phyloP scores from a whole-genome alignment of 495 filamentous ascomycete species.

The Niebla homalea region DNA sequence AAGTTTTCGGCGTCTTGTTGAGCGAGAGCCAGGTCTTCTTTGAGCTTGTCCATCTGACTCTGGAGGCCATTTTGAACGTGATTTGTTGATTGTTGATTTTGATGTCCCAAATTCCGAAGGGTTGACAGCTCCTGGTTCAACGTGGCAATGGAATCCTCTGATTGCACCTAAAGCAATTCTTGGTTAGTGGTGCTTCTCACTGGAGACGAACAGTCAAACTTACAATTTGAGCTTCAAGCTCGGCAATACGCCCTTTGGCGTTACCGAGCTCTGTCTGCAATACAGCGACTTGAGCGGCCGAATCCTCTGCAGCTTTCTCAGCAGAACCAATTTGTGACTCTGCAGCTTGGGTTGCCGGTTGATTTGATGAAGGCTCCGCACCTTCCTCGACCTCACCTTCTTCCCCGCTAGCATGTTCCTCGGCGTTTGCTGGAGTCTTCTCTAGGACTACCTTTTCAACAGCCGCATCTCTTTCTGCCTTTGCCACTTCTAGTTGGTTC shows the following conservation, averaged over 20 bases:
- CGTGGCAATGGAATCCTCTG: slow-evolving; percentile 17
- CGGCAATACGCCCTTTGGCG: slow-evolving; percentile 24
- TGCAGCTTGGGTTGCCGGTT: slow-evolving; percentile 27
- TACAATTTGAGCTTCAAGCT: slow-evolving; percentile 24
- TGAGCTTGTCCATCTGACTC: slow-evolving; percentile 25
- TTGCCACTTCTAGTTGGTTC: slow-evolving; percentile 32
- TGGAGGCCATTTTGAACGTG: slow-evolving; percentile 1
- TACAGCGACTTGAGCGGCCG: background rate
- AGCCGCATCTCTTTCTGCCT: slow-evolving; percentile 28
- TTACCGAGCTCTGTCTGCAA: slow-evolving; percentile 10
- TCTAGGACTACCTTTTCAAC: slow-evolving; percentile 23
- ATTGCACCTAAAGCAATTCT: slow-evolving; percentile 12
- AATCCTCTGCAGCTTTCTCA: slow-evolving; percentile 25
- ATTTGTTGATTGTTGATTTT: background rate
- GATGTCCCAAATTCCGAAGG: slow-evolving; percentile 1
- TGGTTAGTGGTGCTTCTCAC: slow-evolving; percentile 1
- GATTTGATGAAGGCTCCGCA: slow-evolving; percentile 23
- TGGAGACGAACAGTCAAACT: background rate
- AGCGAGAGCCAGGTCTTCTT: slow-evolving; percentile 29
- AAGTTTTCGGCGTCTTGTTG: slow-evolving; percentile 31
- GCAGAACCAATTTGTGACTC: slow-evolving; percentile 37
- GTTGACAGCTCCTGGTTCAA: slow-evolving; percentile 11
- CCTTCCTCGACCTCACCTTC: slow-evolving; percentile 19
- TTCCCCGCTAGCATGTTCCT: slow-evolving; percentile 12
- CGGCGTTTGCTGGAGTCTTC: slow-evolving; percentile 3